Percentiles rank a stretch among this genome's conserved stretches.
phyloP scores from a whole-genome alignment of 202 grass and related monocot genomes.

The Zizania palustris region DNA sequence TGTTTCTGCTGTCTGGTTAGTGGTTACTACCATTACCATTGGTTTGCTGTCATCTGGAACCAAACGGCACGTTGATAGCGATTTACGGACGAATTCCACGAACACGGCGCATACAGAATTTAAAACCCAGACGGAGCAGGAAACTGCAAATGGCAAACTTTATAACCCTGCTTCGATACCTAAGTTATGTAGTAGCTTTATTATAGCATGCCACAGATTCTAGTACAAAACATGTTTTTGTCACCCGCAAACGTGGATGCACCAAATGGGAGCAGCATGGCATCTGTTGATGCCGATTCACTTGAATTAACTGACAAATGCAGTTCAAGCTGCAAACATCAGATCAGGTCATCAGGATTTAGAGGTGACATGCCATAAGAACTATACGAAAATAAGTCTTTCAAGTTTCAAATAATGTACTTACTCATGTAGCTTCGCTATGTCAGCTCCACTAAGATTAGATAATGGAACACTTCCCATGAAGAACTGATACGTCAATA shows the following conservation, averaged over 20 bases:
- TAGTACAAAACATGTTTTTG: conserved; percentile 6
- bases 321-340: conserved; percentile 8
- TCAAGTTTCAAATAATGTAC: conserved; percentile 34
- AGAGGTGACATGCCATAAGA: neutral
- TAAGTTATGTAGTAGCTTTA: neutral
- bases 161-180: neutral
- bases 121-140: neutral
- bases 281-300: neutral
- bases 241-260: neutral
- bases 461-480: neutral
- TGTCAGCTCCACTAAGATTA: conserved; percentile 28
- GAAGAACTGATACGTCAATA: neutral
- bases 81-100: neutral
- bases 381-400: conserved; percentile 2
- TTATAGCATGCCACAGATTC: neutral
- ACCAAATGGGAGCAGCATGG: neutral
- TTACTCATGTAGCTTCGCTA: conserved; percentile 4
- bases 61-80: neutral
- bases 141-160: neutral
- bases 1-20: too few relatives aligned
- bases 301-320: neutral
- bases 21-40: neutral
- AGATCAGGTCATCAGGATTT: conserved; percentile 32
- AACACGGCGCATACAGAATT: neutral
- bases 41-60: neutral